Percentiles rank a stretch among this genome's conserved stretches.
Conservation (phyloP, 495 filamentous ascomycete species). For the Delitschia confertaspora region DNA sequence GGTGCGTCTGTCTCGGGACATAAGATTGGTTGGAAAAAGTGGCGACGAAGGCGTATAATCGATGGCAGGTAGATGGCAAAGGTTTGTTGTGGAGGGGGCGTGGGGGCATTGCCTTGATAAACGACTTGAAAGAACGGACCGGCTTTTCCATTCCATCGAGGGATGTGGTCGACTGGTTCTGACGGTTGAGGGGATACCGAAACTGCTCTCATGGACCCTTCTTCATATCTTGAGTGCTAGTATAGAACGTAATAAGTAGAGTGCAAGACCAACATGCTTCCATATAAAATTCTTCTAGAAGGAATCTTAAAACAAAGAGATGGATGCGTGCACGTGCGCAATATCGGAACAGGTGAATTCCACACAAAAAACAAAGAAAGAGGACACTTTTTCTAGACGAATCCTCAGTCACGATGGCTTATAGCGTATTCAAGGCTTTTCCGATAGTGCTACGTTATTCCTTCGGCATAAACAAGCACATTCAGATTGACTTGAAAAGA, state of each 20-base stretch:
- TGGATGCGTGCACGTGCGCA: neutral
- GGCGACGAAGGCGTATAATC: neutral
- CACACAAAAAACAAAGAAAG: neutral
- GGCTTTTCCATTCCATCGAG: constrained; percentile 27
- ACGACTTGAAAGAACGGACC: constrained; percentile 26
- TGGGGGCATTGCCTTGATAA: constrained; percentile 20
- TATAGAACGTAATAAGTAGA: neutral
- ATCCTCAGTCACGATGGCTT: too few relatives aligned
- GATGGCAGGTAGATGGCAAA: constrained; percentile 16
- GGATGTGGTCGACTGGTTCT: constrained; percentile 14
- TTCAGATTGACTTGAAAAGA: too few relatives aligned
- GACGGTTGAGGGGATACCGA: constrained; percentile 16
- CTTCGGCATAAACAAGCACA: too few relatives aligned
- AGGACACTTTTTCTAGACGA: neutral
- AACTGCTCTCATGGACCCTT: constrained; percentile 3
- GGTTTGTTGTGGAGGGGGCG: constrained; percentile 9
- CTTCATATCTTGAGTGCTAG: constrained; percentile 14
- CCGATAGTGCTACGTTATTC: too few relatives aligned
- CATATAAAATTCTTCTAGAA: constrained; percentile 18
- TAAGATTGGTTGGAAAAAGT: constrained; percentile 1
- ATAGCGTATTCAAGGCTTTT: too few relatives aligned
- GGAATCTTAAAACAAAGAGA: constrained; percentile 5
- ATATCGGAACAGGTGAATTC: neutral
- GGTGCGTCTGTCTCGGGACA: neutral
- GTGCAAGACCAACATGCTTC: constrained; percentile 4